Evolutionary conservation across 306 rosid genomes (phyloP).

Genomic region (Prunus fruticosa): DNA sequence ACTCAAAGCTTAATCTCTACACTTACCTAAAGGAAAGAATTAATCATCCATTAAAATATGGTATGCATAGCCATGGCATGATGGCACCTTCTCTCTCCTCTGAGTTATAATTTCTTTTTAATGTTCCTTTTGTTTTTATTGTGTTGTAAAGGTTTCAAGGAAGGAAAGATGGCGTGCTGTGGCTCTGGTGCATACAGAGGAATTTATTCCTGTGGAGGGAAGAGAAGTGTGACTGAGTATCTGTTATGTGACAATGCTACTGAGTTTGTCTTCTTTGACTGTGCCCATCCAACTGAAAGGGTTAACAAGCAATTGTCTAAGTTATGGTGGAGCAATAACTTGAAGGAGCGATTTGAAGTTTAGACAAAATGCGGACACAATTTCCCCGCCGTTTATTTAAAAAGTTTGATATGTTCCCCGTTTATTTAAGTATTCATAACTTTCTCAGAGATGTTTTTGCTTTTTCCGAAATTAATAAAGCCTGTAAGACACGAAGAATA

Average conservation of each 20-base stretch:
- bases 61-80: conserved; percentile 5
- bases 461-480: too few species aligned
- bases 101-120: too few species aligned
- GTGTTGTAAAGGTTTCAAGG: conserved; percentile 28
- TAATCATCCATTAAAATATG: conserved; percentile 43
- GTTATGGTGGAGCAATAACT: conserved; percentile 38
- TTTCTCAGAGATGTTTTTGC: too few species aligned
- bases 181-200: conserved; percentile 37
- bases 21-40: conserved; percentile 6
- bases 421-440: too few species aligned
- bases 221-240: conserved; percentile 36
- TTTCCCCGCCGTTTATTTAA: too few species aligned
- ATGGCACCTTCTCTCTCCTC: neutral
- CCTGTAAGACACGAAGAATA: too few species aligned
- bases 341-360: conserved; percentile 32
- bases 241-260: conserved; percentile 34
- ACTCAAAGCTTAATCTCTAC: conserved; percentile 31
- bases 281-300: conserved; percentile 42
- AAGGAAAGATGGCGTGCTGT: conserved; percentile 35
- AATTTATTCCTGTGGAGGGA: conserved; percentile 34
- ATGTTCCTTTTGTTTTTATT: neutral
- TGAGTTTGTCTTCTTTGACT: conserved; percentile 47
- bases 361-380: neutral
- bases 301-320: conserved; percentile 30
- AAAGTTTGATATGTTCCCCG: too few species aligned